These are phyloP conservation scores for Kalanchoe fedtschenkoi DNA, from an alignment of 164 flowering plant species.

Conservation along the genomic window DNA sequence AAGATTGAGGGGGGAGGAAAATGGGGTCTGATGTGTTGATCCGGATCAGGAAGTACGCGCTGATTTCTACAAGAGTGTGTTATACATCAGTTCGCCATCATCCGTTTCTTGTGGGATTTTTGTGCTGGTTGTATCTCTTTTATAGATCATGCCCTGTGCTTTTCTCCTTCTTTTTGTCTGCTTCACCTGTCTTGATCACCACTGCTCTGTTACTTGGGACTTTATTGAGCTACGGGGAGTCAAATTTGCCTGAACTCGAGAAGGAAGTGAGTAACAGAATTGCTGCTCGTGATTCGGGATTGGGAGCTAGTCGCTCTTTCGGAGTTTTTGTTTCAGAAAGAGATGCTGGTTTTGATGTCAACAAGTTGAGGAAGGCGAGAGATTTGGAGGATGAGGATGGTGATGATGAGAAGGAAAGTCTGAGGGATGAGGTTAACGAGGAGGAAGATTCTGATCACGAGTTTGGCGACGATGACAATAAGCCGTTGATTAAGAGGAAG, in stretches of 20 bases:
- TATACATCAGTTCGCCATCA: conserved; percentile 34
- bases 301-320: too few species aligned
- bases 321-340: conserved; percentile 25
- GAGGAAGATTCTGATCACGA: too few species aligned
- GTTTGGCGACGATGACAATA: conserved; percentile 20
- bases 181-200: conserved; percentile 78
- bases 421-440: conserved; percentile 9
- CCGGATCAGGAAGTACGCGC: conserved; percentile 24
- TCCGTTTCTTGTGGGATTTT: conserved; percentile 41
- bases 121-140: conserved; percentile 30
- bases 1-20: conserved; percentile 7
- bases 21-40: conserved; percentile 23
- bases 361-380: background rate
- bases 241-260: conserved; percentile 53
- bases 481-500: conserved; percentile 16
- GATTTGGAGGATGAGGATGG: conserved; percentile 14
- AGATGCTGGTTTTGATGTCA: conserved; percentile 16
- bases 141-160: conserved; percentile 55
- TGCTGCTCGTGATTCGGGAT: conserved; percentile 23
- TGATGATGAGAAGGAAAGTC: conserved; percentile 9
- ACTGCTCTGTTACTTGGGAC: conserved; percentile 86
- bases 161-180: conserved; percentile 58
- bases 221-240: conserved; percentile 76
- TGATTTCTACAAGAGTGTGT: conserved; percentile 21
- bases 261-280: conserved; percentile 11